Evolutionary conservation across 768 basidiomycete species (phyloP), one percentile per base, ranked within the genome.

Genomic region (Rhizopogon vulgaris): DNA sequence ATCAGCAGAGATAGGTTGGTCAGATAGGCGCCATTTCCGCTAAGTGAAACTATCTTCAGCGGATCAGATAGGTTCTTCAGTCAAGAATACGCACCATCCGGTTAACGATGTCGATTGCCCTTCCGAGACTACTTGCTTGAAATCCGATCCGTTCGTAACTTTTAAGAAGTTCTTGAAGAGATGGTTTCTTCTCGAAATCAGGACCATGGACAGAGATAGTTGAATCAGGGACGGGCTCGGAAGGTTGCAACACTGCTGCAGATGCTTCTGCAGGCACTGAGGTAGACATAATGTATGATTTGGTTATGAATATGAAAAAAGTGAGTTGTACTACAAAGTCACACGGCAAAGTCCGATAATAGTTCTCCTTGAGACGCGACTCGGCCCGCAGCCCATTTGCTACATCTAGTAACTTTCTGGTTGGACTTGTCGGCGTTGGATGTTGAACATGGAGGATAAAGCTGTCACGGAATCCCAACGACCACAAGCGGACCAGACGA

Each of bases 71-170:
- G 6, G 40, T 32, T 42, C 24, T 25, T 7, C 9, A 52, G 28
- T 37, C 27, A 45, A 41, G 46, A 42, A 30, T 15, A 18, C 66
- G 27, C 40, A 93, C 95, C 96, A 99, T 99, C 63, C 83, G 83
- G 66, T 98, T 85, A 25, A 98, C 88, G 48, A 96, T 86, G 27
- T 87, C 79, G 40, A 97, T 90, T 1, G 94, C 95, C 58, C 77
- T 82, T 2, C 89, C 89, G 2, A 99, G 72, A 52, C 90, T 92
- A 49, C 85, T 94, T n/a, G 96, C 96, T 68, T 99, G 96, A 64
- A 98, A 99, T 17, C 96, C 96, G 48, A 97, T 96, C 32, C 84
- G 80, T 63, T 89, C 83, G 71, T 96, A 99, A 61, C 80, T 84
- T 34, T 72, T 65, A 37, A 99, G 69, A 56, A 99, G 78, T 34